Percentiles rank a stretch among this genome's conserved stretches.
These are phyloP conservation scores for Obelidium mucronatum DNA, from an alignment of 192 early-diverging fungal species.

Conservation along the genomic window DNA sequence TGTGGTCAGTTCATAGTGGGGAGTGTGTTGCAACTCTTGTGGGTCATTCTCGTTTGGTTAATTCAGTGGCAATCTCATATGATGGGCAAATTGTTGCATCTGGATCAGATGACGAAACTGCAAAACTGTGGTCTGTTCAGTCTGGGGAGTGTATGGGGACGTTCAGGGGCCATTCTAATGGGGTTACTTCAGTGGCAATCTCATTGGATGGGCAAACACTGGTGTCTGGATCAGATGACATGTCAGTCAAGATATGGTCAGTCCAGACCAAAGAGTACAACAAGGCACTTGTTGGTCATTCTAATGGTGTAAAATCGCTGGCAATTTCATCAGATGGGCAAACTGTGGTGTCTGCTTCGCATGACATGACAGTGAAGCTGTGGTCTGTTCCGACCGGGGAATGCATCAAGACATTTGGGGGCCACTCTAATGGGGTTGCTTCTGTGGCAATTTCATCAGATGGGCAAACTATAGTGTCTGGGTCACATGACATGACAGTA, in stretches of 20 bases:
- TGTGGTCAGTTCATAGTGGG: constrained; percentile 13
- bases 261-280: neutral
- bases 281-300: neutral
- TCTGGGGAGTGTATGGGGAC: constrained; percentile 15
- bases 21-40: neutral
- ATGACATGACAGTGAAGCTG: too few species aligned
- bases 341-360: too few species aligned
- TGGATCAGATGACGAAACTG: constrained; percentile 4
- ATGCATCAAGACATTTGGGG: neutral
- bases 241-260: constrained; percentile 22
- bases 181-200: constrained; percentile 26
- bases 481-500: too few species aligned
- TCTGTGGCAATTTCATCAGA: too few species aligned
- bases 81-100: neutral
- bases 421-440: neutral
- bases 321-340: too few species aligned
- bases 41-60: neutral
- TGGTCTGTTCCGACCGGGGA: neutral
- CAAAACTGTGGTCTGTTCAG: neutral
- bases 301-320: neutral
- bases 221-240: constrained; percentile 19
- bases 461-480: too few species aligned
- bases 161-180: constrained; percentile 1
- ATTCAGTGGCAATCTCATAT: neutral
- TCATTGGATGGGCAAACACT: neutral